Base-by-base conservation (phyloP, 352 stramenopile genomes). In the Pythium sp. region DNA sequence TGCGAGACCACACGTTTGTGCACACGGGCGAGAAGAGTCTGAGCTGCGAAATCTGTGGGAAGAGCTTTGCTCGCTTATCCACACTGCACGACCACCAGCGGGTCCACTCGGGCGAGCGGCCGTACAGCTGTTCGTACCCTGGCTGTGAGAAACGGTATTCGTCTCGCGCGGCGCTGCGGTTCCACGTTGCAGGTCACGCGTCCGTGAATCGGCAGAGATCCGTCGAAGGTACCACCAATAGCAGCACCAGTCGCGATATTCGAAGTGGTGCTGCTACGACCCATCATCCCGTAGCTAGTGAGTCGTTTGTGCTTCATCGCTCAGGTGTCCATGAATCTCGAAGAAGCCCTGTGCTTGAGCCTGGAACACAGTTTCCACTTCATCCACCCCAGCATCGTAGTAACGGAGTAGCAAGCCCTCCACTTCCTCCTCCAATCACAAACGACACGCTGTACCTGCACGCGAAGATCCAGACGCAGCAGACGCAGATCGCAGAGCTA, bases 101-200 rank as follows among this genome's bases (percentile, higher is more conserved):
- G 46, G 83, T 92, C 32, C 86, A 93, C 65, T 90, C 82, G 34
- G 82, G 84, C 11, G 85, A 92, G 72, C 89, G 90, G 54, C 82
- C 82, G 24, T 93, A 91, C 62, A 67, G 67, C 34, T 94, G 86
- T 38, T 41, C 58, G 15, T 51, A 71, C 12, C 43, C 43, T 3
- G 69, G 62, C 9, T 80, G 73, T 28, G 53, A 59, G 46, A 77
- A 78, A 57, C 61, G 73, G 43, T 68, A 91, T 64, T 80, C 82
- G 41, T 91, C 82, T 11, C 80, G 82, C 58, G 76, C 81, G 32
- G 82, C 82, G 43, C 78, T 91, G 64, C 81, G 82, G 2, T 86
- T 91, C 58, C 82, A 91, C 64, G 67, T 77, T 26, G 69, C 73
- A 11, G 70, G 71, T 11, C 82, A 90, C 65, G 38, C 70, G 38